Conservation (phyloP, 2,329 filamentous ascomycete species). For the Rhynchosporium graminicola region DNA sequence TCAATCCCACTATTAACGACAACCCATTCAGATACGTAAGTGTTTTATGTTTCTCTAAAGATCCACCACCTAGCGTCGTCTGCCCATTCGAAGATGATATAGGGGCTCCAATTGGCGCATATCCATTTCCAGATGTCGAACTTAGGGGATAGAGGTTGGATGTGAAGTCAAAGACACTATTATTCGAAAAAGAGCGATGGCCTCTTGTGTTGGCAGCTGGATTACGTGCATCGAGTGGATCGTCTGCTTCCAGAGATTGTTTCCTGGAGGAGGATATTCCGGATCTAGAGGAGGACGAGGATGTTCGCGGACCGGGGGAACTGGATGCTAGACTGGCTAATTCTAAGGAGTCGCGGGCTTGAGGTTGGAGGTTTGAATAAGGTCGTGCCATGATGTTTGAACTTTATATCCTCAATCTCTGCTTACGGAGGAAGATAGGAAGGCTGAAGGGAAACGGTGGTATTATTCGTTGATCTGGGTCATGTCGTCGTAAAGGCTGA, state of each 20-base stretch:
- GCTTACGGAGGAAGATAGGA: slow-evolving; percentile 3
- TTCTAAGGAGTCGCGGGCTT: slow-evolving; percentile 84
- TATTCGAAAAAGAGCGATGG: slow-evolving; percentile 80
- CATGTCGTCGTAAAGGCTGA: slow-evolving; percentile 16
- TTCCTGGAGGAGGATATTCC: slow-evolving; percentile 90
- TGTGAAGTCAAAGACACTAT: slow-evolving; percentile 94
- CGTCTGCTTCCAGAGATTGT: slow-evolving; percentile 84
- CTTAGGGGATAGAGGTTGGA: slow-evolving; percentile 89
- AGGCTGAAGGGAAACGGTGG: neutral
- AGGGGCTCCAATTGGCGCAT: slow-evolving; percentile 82
- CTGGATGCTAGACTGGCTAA: slow-evolving; percentile 92
- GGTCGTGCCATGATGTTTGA: slow-evolving; percentile 37
- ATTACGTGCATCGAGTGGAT: slow-evolving; percentile 69
- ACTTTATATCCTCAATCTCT: slow-evolving; percentile 25
- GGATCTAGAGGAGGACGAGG: slow-evolving; percentile 70
- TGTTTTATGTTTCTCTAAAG: slow-evolving; percentile 92
- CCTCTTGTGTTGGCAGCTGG: slow-evolving; percentile 46
- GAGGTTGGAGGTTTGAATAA: slow-evolving; percentile 36
- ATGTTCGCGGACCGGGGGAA: slow-evolving; percentile 62
- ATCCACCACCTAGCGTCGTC: slow-evolving; percentile 68
- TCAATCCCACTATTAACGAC: slow-evolving; percentile 85
- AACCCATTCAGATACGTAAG: slow-evolving; percentile 93
- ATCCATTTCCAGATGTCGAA: slow-evolving; percentile 73
- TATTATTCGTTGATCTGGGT: slow-evolving; percentile 12
- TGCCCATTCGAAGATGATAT: slow-evolving; percentile 57